These are phyloP conservation scores for Arachis hypogaea DNA, from an alignment of 306 rosid species.

Conservation along the genomic window DNA sequence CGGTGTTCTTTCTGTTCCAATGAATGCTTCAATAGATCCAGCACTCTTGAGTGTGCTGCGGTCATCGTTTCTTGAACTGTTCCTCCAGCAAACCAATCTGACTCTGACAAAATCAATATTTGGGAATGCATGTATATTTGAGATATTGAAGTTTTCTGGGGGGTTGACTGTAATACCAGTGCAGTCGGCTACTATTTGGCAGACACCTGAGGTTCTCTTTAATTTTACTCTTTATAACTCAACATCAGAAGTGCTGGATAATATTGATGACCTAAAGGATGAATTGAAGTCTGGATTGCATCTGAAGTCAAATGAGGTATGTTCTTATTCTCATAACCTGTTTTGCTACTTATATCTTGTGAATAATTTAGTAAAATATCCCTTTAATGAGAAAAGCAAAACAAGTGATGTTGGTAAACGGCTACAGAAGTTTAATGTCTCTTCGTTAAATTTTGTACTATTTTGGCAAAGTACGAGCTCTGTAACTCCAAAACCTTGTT, in stretches of 20 bases:
- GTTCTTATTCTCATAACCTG: constrained; percentile 27
- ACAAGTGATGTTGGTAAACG: background rate
- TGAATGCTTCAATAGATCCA: constrained; percentile 60
- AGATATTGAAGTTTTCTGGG: constrained; percentile 75
- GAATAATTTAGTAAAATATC: constrained; percentile 19
- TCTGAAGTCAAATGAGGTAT: constrained; percentile 76
- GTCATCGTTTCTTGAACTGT: constrained; percentile 72
- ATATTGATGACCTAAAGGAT: constrained; percentile 60
- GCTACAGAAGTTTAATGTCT: constrained; percentile 7
- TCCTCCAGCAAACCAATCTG: constrained; percentile 73
- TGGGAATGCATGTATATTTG: constrained; percentile 71
- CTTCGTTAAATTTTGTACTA: too few relatives aligned
- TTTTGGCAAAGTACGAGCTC: too few relatives aligned
- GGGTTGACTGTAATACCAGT: constrained; percentile 78
- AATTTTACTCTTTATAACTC: constrained; percentile 84
- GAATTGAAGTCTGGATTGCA: constrained; percentile 70
- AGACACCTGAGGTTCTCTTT: constrained; percentile 70
- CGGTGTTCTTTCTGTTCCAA: constrained; percentile 81
- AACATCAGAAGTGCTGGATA: constrained; percentile 60
- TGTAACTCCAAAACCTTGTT: constrained; percentile 12
- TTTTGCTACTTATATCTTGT: constrained; percentile 16
- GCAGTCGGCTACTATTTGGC: constrained; percentile 69
- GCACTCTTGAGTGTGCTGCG: constrained; percentile 74
- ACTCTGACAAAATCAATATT: constrained; percentile 69
- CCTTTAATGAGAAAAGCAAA: background rate